phyloP scores from a whole-genome alignment of 768 basidiomycete genomes.

The Podaxis sp. region DNA sequence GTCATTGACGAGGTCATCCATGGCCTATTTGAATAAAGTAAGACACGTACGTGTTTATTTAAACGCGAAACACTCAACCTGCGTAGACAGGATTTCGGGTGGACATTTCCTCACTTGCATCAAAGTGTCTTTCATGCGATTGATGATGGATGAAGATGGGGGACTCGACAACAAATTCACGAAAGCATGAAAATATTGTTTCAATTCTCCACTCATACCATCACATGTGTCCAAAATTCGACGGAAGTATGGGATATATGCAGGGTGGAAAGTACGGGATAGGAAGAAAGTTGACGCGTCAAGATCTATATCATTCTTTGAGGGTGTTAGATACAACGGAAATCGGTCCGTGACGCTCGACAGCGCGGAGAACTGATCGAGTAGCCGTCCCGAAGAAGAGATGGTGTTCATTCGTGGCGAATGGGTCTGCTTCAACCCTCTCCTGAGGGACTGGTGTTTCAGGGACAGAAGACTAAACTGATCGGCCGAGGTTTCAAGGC shows the following conservation, averaged over 20 bases:
- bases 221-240: slow-evolving; percentile 26
- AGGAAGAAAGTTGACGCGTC: slow-evolving; percentile 33
- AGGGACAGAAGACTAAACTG: slow-evolving; percentile 2
- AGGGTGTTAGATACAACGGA: slow-evolving; percentile 30
- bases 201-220: slow-evolving; percentile 7
- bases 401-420: slow-evolving; percentile 7
- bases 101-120: not conserved
- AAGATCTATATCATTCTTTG: slow-evolving; percentile 15
- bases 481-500: slow-evolving; percentile 8
- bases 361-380: slow-evolving; percentile 51
- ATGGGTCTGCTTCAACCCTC: slow-evolving; percentile 28
- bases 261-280: slow-evolving; percentile 33
- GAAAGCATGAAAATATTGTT: slow-evolving; percentile 17
- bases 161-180: slow-evolving; percentile 22
- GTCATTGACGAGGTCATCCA: slow-evolving; percentile 10
- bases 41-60: slow-evolving; percentile 9
- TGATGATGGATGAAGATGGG: slow-evolving; percentile 15
- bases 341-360: slow-evolving; percentile 42
- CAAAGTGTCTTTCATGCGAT: not conserved
- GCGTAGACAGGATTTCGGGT: slow-evolving; percentile 7
- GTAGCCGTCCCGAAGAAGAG: slow-evolving; percentile 37
- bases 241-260: slow-evolving; percentile 29
- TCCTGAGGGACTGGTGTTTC: slow-evolving; percentile 6
- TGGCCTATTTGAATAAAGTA: slow-evolving; percentile 11
- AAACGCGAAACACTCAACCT: slow-evolving; percentile 8